Percentiles rank a stretch among this genome's conserved stretches.
Conservation (phyloP, 129 eudicot species). For the Calendula officinalis region DNA sequence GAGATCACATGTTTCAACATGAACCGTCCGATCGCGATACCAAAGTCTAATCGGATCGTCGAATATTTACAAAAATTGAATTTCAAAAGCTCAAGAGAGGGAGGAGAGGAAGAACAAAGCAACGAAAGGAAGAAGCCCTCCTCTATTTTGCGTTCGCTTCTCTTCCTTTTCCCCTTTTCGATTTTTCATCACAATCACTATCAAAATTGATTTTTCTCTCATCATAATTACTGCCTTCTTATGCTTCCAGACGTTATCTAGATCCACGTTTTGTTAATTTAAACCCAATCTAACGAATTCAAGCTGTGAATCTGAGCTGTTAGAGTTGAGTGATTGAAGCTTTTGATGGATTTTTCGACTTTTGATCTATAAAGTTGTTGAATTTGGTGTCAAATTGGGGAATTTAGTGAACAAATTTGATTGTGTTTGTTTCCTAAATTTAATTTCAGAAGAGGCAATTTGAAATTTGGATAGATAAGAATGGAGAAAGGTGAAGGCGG, state of each 20-base stretch:
- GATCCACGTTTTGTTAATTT: constrained; percentile 28
- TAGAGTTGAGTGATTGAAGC: constrained; percentile 13
- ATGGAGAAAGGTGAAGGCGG: constrained; percentile 68
- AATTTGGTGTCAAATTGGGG: constrained; percentile 29
- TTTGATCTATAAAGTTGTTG: constrained; percentile 3
- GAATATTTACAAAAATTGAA: constrained; percentile 48
- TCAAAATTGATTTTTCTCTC: constrained; percentile 5
- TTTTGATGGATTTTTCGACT: constrained; percentile 12
- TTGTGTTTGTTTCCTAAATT: background rate
- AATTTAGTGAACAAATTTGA: constrained; percentile 9
- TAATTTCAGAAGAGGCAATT: background rate
- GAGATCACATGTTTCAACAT: constrained; percentile 15
- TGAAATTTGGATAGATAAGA: constrained; percentile 15
- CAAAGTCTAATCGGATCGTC: constrained; percentile 39
- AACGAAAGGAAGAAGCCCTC: constrained; percentile 21
- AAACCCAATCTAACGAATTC: constrained; percentile 16
- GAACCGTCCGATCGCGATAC: constrained; percentile 43
- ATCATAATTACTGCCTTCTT: constrained; percentile 10
- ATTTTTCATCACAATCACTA: constrained; percentile 19
- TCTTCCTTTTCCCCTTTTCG: constrained; percentile 33
- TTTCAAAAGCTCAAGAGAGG: constrained; percentile 89
- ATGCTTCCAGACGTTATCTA: background rate
- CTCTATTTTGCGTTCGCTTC: constrained; percentile 22
- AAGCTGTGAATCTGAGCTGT: constrained; percentile 45
- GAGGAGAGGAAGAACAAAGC: constrained; percentile 56